These are phyloP conservation scores for Aquilaria malaccensis DNA, from an alignment of 345 rosid genomes.

Conservation along the genomic window DNA sequence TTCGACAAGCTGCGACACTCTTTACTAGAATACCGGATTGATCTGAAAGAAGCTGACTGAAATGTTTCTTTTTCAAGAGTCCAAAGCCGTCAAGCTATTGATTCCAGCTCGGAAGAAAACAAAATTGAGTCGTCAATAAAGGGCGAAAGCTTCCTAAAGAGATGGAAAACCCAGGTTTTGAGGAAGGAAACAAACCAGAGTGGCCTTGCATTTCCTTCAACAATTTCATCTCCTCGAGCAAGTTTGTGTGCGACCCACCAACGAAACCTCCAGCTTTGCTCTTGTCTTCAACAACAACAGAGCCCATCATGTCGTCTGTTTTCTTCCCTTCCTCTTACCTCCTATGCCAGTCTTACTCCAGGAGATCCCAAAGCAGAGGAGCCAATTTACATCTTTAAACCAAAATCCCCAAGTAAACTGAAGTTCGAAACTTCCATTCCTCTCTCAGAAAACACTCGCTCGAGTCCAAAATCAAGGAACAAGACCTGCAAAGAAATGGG, in stretches of 20 bases:
- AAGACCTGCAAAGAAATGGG: conserved; percentile 41
- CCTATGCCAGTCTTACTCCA: conserved; percentile 5
- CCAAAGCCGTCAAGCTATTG: no score
- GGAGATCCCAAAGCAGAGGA: conserved; percentile 12
- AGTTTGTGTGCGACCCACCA: conserved; percentile 33
- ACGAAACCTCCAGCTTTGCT: conserved; percentile 35
- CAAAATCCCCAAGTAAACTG: conserved; percentile 9
- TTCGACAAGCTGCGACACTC: no score
- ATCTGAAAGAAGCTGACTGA: no score
- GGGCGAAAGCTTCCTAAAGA: not conserved
- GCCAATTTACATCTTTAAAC: conserved; percentile 14
- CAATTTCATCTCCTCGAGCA: conserved; percentile 89
- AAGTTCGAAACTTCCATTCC: not conserved
- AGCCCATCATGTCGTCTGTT: conserved; percentile 29
- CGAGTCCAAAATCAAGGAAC: conserved; percentile 53
- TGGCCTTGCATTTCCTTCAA: conserved; percentile 84
- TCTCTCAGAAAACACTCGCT: not conserved
- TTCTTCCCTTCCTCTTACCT: conserved; percentile 8
- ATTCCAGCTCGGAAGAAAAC: no score
- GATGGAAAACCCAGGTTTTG: not conserved
- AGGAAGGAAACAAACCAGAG: conserved; percentile 52
- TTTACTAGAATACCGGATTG: no score
- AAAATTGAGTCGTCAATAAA: no score
- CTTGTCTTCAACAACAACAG: conserved; percentile 61
- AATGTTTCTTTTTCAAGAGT: no score